A percentile compares a stretch with the other conserved stretches of the same genome.
These are phyloP conservation scores for Plasmodium vivax DNA, from an alignment of 169 alveolate genomes.

Conservation along the genomic window DNA sequence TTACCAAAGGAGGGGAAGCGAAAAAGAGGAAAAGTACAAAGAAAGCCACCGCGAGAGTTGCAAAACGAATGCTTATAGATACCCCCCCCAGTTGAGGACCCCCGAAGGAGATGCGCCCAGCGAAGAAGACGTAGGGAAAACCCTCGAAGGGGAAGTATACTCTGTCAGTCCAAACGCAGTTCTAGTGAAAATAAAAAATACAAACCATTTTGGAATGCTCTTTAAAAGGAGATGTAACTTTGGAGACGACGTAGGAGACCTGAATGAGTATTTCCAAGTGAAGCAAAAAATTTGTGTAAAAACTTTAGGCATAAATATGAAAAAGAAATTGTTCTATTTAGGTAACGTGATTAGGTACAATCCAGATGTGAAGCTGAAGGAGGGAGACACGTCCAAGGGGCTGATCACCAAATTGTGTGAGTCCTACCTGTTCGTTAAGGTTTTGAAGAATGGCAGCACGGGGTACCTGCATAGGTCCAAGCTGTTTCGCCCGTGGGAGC, in stretches of 20 bases:
- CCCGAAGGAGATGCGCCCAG: neutral
- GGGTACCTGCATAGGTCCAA: constrained; percentile 56
- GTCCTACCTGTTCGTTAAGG: constrained; percentile 36
- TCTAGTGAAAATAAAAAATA: neutral
- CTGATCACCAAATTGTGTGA: constrained; percentile 56
- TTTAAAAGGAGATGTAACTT: constrained; percentile 49
- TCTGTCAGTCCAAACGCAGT: constrained; percentile 12
- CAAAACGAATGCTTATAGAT: neutral
- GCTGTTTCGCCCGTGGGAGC: neutral
- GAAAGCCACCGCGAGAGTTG: neutral
- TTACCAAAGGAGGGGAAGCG: neutral
- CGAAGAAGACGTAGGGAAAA: constrained; percentile 29
- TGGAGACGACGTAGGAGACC: constrained; percentile 47
- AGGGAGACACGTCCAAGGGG: constrained; percentile 49
- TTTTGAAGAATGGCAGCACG: constrained; percentile 49
- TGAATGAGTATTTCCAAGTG: constrained; percentile 20
- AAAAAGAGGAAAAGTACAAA: neutral
- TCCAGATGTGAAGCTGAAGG: constrained; percentile 18
- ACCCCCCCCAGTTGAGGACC: neutral
- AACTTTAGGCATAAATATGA: constrained; percentile 29
- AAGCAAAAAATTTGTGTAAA: constrained; percentile 33
- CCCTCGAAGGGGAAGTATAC: constrained; percentile 42
- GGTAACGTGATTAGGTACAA: constrained; percentile 46
- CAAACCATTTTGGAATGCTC: constrained; percentile 23
- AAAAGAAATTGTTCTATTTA: constrained; percentile 18